Conservation (phyloP, 78 protist species). For the Cavenderia fasciculata region DNA sequence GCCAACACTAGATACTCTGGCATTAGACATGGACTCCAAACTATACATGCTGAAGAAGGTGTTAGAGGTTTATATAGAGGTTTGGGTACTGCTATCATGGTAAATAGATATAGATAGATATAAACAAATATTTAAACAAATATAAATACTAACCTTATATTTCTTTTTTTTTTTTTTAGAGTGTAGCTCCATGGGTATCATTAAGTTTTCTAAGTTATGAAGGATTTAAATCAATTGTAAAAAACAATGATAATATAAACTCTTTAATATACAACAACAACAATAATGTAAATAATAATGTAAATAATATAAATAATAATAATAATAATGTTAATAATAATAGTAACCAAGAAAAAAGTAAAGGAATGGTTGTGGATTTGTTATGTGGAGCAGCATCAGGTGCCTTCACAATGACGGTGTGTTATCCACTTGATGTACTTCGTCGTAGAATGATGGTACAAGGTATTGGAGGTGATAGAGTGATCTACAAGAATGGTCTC, state of each 20-base stretch:
- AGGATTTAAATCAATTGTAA: constrained; percentile 28
- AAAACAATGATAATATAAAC: neutral
- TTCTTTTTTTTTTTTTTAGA: too few relatives aligned
- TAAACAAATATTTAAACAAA: neutral
- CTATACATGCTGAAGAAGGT: constrained; percentile 38
- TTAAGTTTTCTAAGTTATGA: constrained; percentile 40
- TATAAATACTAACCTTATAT: neutral
- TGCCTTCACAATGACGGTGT: constrained; percentile 46
- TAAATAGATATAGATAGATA: neutral
- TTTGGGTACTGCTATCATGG: constrained; percentile 23
- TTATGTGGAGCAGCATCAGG: constrained; percentile 59
- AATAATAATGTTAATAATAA: too few relatives aligned
- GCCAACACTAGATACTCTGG: constrained; percentile 15
- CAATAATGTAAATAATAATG: neutral
- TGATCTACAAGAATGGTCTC: constrained; percentile 33
- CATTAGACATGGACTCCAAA: constrained; percentile 33
- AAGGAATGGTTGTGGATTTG: constrained; percentile 33
- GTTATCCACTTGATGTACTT: constrained; percentile 63
- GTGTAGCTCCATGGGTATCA: constrained; percentile 67
- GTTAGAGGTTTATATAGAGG: constrained; percentile 60
- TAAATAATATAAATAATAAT: too few relatives aligned
- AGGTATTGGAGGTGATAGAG: constrained; percentile 7
- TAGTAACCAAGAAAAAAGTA: neutral
- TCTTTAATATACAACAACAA: neutral
- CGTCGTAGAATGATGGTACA: constrained; percentile 57